Percentiles rank a stretch among this genome's conserved stretches.
phyloP scores from a whole-genome alignment of 371 early-diverging fungal genomes.

The Mucor mucedo region DNA sequence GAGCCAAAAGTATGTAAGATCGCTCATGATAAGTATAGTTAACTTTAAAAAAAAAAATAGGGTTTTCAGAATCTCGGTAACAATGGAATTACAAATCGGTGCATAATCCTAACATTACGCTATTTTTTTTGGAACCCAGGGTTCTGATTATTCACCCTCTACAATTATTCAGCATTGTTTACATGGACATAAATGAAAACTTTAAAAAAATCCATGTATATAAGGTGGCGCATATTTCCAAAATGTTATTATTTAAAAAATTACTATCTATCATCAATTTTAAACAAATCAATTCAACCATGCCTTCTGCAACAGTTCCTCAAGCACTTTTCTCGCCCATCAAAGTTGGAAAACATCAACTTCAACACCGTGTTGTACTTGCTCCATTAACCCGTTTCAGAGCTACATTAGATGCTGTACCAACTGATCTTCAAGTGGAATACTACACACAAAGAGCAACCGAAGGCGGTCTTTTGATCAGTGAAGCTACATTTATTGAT shows the following conservation, averaged over 20 bases:
- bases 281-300: too few relatives aligned
- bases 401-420: slow-evolving; percentile 19
- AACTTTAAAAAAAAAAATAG: too few relatives aligned
- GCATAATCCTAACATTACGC: slow-evolving; percentile 16
- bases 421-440: slow-evolving; percentile 43
- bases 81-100: too few relatives aligned
- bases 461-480: slow-evolving; percentile 50
- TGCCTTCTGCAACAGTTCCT: background rate
- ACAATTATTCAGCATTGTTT: too few relatives aligned
- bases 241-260: too few relatives aligned
- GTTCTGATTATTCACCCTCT: too few relatives aligned
- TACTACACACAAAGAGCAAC: slow-evolving; percentile 58
- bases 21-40: too few relatives aligned
- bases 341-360: slow-evolving; percentile 16
- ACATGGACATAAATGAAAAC: too few relatives aligned
- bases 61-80: slow-evolving; percentile 28
- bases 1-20: too few relatives aligned
- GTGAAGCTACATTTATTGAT: slow-evolving; percentile 49
- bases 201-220: too few relatives aligned
- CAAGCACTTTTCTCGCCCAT: slow-evolving; percentile 12
- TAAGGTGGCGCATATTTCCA: too few relatives aligned
- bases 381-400: slow-evolving; percentile 57
- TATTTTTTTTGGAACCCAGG: background rate
- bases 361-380: slow-evolving; percentile 61
- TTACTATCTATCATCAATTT: too few relatives aligned